Conservation (phyloP, 371 early-diverging fungal species). For the Rhizopus arrhizus region DNA sequence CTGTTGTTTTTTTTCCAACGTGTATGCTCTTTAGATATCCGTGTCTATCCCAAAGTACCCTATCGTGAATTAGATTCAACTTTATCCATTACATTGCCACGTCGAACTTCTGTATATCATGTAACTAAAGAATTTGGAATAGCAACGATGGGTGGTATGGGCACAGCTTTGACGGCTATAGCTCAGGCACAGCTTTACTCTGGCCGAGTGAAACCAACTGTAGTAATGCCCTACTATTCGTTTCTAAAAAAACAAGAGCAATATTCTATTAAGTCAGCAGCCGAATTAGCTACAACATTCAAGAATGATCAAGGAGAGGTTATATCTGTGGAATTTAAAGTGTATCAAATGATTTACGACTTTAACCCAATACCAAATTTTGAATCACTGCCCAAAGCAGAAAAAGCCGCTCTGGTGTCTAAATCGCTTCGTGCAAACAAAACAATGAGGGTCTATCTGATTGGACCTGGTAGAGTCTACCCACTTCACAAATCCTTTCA, state of each 20-base stretch:
- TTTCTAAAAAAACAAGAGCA: constrained; percentile 47
- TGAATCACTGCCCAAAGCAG: constrained; percentile 9
- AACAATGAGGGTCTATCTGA: constrained; percentile 53
- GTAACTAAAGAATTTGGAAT: constrained; percentile 52
- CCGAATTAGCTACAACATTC: constrained; percentile 48
- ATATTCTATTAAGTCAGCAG: constrained; percentile 32
- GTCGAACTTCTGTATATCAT: constrained; percentile 36
- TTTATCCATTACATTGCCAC: constrained; percentile 25
- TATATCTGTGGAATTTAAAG: constrained; percentile 44
- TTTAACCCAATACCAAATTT: constrained; percentile 27
- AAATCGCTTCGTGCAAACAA: background rate
- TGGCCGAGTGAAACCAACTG: constrained; percentile 47
- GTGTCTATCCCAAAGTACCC: constrained; percentile 44
- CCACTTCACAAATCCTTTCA: constrained; percentile 59
- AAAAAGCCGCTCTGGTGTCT: constrained; percentile 6
- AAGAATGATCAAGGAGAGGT: constrained; percentile 39
- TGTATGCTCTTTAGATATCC: constrained; percentile 24
- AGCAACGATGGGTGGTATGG: constrained; percentile 64
- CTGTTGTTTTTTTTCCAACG: background rate
- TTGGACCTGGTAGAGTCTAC: constrained; percentile 52
- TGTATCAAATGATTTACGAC: constrained; percentile 44
- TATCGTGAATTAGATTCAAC: constrained; percentile 54
- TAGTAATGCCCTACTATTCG: constrained; percentile 65
- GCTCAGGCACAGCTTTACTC: constrained; percentile 59
- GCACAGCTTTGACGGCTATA: constrained; percentile 61